Evolutionary conservation across 768 basidiomycete genomes (phyloP).

Genomic region (Xanthoconium stramineum): DNA sequence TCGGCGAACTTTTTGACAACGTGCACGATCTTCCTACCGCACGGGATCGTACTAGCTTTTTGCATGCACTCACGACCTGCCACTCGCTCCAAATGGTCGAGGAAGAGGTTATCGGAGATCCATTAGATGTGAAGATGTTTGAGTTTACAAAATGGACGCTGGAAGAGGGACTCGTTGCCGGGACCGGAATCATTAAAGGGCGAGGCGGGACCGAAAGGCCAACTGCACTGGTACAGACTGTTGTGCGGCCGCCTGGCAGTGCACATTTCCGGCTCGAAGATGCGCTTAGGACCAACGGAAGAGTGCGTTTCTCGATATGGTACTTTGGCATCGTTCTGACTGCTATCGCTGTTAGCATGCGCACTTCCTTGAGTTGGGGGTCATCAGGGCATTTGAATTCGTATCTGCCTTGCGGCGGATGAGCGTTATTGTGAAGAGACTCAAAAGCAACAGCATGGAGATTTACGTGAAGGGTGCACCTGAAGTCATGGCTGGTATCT

Average conservation of each 20-base stretch:
- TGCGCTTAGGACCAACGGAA: conserved; percentile 79
- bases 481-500: conserved; percentile 96
- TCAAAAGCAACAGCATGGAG: conserved; percentile 95
- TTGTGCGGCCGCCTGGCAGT: conserved; percentile 94
- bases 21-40: conserved; percentile 79
- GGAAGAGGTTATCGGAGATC: conserved; percentile 89
- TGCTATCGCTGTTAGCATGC: conserved; percentile 60
- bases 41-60: conserved; percentile 73
- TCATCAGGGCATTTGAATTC: conserved; percentile 95
- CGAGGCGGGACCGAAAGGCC: conserved; percentile 64
- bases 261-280: conserved; percentile 89
- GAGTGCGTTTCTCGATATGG: conserved; percentile 44
- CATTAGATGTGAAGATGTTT: conserved; percentile 97
- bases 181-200: conserved; percentile 68
- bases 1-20: conserved; percentile 88
- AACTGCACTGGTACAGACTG: conserved; percentile 89
- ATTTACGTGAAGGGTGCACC: conserved; percentile 99
- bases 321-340: neutral
- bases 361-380: conserved; percentile 95
- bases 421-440: conserved; percentile 95
- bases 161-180: conserved; percentile 81
- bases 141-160: conserved; percentile 94
- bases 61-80: conserved; percentile 93
- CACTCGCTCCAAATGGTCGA: conserved; percentile 92
- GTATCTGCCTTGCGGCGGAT: conserved; percentile 90